These are phyloP conservation scores for Jatropha podagrica DNA, from an alignment of 441 rosid genomes.

Conservation along the genomic window DNA sequence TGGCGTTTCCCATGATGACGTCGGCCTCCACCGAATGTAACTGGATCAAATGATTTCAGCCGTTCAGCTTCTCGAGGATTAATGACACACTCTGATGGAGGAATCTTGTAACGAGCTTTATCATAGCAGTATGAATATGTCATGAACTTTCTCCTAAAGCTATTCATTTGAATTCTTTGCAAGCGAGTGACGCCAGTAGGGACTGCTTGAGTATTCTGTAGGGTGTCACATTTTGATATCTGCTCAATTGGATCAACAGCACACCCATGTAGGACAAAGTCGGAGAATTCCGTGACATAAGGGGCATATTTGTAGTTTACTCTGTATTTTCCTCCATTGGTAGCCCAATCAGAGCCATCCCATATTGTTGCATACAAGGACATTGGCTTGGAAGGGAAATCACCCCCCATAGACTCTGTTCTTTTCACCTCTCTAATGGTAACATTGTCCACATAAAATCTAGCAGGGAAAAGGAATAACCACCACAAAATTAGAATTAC, in stretches of 20 bases:
- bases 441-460: constrained; percentile 74
- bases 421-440: constrained; percentile 76
- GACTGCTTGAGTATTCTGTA: constrained; percentile 17
- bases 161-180: constrained; percentile 44
- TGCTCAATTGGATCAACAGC: constrained; percentile 68
- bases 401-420: constrained; percentile 62
- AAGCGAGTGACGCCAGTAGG: constrained; percentile 28
- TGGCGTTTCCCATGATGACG: constrained; percentile 56
- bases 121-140: constrained; percentile 70
- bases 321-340: constrained; percentile 83
- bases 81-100: constrained; percentile 45
- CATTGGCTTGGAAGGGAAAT: constrained; percentile 95
- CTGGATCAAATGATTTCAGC: constrained; percentile 66
- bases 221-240: constrained; percentile 36
- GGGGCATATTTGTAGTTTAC: constrained; percentile 88
- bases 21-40: constrained; percentile 68
- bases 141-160: constrained; percentile 51
- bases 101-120: constrained; percentile 37
- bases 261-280: constrained; percentile 74
- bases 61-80: constrained; percentile 51
- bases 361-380: constrained; percentile 85
- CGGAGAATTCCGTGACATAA: constrained; percentile 51
- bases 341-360: constrained; percentile 98
- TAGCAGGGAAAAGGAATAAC: constrained; percentile 26
- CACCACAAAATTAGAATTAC: not conserved